phyloP scores from a whole-genome alignment of 768 basidiomycete genomes.

The Tephrocybe rancida region DNA sequence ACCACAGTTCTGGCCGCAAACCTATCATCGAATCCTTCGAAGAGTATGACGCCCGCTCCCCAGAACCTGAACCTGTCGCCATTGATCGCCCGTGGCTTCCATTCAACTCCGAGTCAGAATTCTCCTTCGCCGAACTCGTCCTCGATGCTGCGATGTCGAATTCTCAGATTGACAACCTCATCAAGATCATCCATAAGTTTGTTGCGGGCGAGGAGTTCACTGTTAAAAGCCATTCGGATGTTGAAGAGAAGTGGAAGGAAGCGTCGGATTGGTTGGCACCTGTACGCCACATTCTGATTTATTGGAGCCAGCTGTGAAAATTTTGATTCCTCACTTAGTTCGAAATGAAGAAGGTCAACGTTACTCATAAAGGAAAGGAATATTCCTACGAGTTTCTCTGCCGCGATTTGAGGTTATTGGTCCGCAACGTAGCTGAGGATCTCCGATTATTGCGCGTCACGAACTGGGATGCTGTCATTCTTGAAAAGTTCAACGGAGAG shows the following conservation, averaged over 20 bases:
- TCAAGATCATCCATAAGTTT: slow-evolving; percentile 20
- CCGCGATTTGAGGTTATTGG: too few relatives aligned
- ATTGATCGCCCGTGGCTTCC: slow-evolving; percentile 30
- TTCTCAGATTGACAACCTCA: slow-evolving; percentile 15
- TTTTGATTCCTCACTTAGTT: slow-evolving; percentile 1
- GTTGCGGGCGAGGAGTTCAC: slow-evolving; percentile 15
- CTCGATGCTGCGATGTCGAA: slow-evolving; percentile 22
- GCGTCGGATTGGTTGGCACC: slow-evolving; percentile 4
- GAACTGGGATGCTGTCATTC: slow-evolving; percentile 29
- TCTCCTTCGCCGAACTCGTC: slow-evolving; percentile 29
- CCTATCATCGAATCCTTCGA: slow-evolving; percentile 8
- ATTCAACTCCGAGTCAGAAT: slow-evolving; percentile 27
- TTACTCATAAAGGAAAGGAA: too few relatives aligned
- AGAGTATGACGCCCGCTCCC: background rate
- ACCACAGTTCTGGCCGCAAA: too few relatives aligned
- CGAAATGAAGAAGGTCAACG: background rate
- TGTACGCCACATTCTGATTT: background rate
- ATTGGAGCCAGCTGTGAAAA: background rate
- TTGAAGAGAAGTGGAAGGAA: slow-evolving; percentile 21
- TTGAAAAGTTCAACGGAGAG: background rate
- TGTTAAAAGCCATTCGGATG: slow-evolving; percentile 18
- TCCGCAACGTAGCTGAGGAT: too few relatives aligned
- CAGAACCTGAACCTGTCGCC: background rate
- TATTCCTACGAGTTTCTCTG: too few relatives aligned
- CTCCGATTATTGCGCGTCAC: too few relatives aligned